These are phyloP conservation scores for Saraca asoca DNA, from an alignment of 331 rosid species.

Conservation along the genomic window DNA sequence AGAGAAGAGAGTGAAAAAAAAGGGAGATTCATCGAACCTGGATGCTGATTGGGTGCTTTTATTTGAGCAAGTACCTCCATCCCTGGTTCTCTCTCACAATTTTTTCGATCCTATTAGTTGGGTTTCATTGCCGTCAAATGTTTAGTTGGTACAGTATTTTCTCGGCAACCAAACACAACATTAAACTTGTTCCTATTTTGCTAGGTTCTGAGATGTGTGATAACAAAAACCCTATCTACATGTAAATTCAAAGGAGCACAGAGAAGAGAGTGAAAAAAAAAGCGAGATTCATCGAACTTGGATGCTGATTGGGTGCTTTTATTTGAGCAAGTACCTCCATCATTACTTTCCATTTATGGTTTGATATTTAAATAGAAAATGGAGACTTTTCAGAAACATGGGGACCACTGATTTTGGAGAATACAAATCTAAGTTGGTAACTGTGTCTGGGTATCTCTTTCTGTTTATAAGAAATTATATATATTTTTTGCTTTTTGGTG, in stretches of 20 bases:
- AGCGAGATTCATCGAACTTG: conserved; percentile 51
- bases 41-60: conserved; percentile 28
- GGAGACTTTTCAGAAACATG: conserved; percentile 35
- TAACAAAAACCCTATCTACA: conserved; percentile 15
- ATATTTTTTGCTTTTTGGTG: background rate
- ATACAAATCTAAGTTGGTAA: conserved; percentile 44
- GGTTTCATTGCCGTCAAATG: background rate
- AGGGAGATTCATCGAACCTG: conserved; percentile 49
- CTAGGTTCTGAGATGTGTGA: conserved; percentile 2
- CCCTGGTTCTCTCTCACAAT: too few species aligned
- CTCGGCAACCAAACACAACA: conserved; percentile 28
- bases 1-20: background rate
- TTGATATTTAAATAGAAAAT: conserved; percentile 14
- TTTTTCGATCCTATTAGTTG: background rate
- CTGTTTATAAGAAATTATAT: background rate
- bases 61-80: conserved; percentile 16
- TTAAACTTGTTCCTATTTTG: background rate
- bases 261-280: background rate
- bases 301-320: conserved; percentile 28
- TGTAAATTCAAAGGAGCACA: conserved; percentile 14
- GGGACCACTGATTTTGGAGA: conserved; percentile 47
- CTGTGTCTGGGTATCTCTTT: conserved; percentile 27
- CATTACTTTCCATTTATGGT: background rate
- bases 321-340: conserved; percentile 8
- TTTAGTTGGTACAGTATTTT: conserved; percentile 10